Evolutionary conservation across 805 yeast genomes (phyloP).

Genomic region (Candida sithepensis): DNA sequence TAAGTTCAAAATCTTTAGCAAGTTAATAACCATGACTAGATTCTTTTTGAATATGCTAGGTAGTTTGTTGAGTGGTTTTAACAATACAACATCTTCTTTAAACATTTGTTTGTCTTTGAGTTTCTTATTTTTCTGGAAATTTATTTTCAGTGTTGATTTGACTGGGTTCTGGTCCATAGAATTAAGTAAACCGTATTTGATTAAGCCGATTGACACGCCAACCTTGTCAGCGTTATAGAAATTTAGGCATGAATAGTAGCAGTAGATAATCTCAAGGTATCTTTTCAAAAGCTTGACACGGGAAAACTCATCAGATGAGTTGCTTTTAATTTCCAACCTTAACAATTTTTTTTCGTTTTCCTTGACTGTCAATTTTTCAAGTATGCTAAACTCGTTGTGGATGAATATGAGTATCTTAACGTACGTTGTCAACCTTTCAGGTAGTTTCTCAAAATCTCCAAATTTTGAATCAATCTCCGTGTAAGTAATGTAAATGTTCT

Average conservation of each 20-base stretch:
- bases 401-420: conserved; percentile 22
- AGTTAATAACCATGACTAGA: conserved; percentile 11
- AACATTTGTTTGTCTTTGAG: conserved; percentile 19
- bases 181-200: conserved; percentile 21
- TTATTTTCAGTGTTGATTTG: conserved; percentile 22
- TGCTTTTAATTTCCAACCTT: neutral
- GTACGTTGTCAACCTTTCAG: conserved; percentile 17
- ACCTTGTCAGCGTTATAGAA: conserved; percentile 21
- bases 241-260: conserved; percentile 26
- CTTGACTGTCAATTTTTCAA: conserved; percentile 6
- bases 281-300: conserved; percentile 1
- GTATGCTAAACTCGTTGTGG: conserved; percentile 17
- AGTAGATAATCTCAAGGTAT: conserved; percentile 20
- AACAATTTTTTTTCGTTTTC: neutral
- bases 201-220: conserved; percentile 26
- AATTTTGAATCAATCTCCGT: conserved; percentile 17
- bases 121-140: conserved; percentile 7
- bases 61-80: conserved; percentile 9
- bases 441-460: conserved; percentile 26
- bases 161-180: conserved; percentile 25
- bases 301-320: neutral
- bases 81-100: conserved; percentile 16
- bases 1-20: conserved; percentile 19
- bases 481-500: conserved; percentile 17
- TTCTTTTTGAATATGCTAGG: conserved; percentile 19